Evolutionary conservation across 768 basidiomycete species (phyloP), one percentile per base, ranked within the genome.

Genomic region (Russula dissimulans): DNA sequence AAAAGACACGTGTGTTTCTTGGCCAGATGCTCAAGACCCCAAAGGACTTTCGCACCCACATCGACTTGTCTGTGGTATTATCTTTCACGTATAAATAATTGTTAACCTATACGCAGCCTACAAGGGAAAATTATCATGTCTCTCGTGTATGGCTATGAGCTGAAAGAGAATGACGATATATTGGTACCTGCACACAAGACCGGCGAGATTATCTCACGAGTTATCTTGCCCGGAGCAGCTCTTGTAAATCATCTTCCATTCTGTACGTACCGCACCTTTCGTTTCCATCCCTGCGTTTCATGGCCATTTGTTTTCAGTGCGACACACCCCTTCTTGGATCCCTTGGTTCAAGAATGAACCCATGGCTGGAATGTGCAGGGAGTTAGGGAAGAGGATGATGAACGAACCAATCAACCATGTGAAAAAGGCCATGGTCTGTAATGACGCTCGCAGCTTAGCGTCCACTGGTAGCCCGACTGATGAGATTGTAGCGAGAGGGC

Each of bases 101-200:
- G 6, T 7, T 49, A 32, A 57, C 39, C 10, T 6, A 6, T 5
- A 6, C 18, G 12, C 14, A 57, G 56, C 3, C 47, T 48, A 15
- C 56, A 48, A 18, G 51, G 43, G 15, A 18, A 46, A 32, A 4
- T 52, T 15, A 38, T 55, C 41, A 60, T 55, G 59, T 54, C 59
- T 4, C 11, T 60, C 14, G 41, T 44, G 0, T 60, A 60, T 6
- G 54, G 59, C 5, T 57, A 59, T 36, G 55, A 61, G n/a, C 49
- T 61, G 17, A 53, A 59, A 3, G 45, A 42, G 4, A 17, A 34
- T n/a, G 61, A 62, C 4, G 18, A 58, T 1, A 32, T 54, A 7
- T n/a, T 3, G 10, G 32, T 38, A 9, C 46, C 57, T 0, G 15
- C 29, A 43, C 43, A 43, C 2, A 5, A 51, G 22, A 9, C 29